Evolutionary conservation across 345 rosid species (phyloP), one percentile per base, ranked within the genome.

Genomic region (Moricandia arvensis): DNA sequence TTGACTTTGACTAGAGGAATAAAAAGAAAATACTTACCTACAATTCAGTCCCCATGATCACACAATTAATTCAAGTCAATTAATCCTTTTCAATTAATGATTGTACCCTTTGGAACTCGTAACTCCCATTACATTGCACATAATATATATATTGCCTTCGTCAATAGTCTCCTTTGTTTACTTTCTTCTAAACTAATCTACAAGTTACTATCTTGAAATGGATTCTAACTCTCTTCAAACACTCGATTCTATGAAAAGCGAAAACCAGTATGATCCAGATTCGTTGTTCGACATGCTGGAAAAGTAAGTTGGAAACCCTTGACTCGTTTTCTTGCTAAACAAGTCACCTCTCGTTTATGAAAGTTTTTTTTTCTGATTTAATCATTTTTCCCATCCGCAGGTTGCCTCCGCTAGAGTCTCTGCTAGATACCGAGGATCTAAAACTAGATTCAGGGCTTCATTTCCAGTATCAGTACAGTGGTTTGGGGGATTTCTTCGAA

Each of bases 1-100:
- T 64, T 77, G 75, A 77, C 80, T 71, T 64, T 77, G 75, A 63
- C 75, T 77, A 59, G 11, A 63, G 8, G 53, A 47, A 47, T 47
- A 47, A 47, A 47, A 47, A n/a, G 53, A 47, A 47, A 47, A n/a
- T 47, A 47, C 3, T 29, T 29, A 29, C 12, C 47, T 21, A 59
- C 47, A 65, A 67, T 72, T 78, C 77, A 72, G 53, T 63, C 74
- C 77, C 73, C 81, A 67, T 73, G 64, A 78, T 78, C 74, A 67
- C 16, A 30, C 15, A 29, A 11, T 72, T 78, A n/a, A 66, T n/a
- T 58, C 27, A 24, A 16, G 3, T 38, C 70, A 77, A 57, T 47
- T 66, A 33, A 59, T 51, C 10, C 18, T 18, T 29, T 31, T 45
- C 37, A 63, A 34, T 73, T 24, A 77, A 72, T 58, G 30, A 59